Percentiles rank a stretch among this genome's conserved stretches.
phyloP scores from a whole-genome alignment of 1,284 basidiomycete genomes.

The Malassezia furfur region DNA sequence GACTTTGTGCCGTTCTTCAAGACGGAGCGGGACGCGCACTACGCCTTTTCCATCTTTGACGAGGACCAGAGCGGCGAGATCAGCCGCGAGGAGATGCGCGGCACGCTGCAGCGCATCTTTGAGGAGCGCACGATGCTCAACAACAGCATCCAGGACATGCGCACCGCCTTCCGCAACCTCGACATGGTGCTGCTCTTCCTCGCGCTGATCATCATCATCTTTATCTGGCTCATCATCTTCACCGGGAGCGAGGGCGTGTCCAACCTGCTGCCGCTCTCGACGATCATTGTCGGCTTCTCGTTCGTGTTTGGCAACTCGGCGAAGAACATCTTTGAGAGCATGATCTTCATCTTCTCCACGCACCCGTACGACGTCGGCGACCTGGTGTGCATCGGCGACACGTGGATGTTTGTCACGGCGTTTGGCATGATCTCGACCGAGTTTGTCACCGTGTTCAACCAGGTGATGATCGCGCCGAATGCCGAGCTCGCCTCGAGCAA shows the following conservation, averaged over 20 bases:
- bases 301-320: constrained; percentile 65
- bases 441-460: constrained; percentile 66
- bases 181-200: constrained; percentile 54
- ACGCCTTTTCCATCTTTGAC: constrained; percentile 68
- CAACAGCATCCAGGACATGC: constrained; percentile 55
- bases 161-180: constrained; percentile 36
- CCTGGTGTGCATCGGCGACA: constrained; percentile 45
- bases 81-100: constrained; percentile 68
- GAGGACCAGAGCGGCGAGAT: constrained; percentile 76
- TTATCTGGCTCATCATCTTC: constrained; percentile 70
- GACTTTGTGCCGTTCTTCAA: constrained; percentile 61
- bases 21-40: constrained; percentile 61
- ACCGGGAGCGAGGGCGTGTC: constrained; percentile 60
- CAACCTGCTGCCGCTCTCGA: constrained; percentile 71
- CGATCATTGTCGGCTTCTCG: constrained; percentile 55
- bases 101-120: constrained; percentile 72
- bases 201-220: constrained; percentile 59
- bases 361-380: constrained; percentile 48
- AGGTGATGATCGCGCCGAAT: constrained; percentile 71
- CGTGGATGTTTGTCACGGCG: constrained; percentile 48
- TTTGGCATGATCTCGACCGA: constrained; percentile 71
- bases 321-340: constrained; percentile 63
- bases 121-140: constrained; percentile 65
- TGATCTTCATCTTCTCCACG: constrained; percentile 63
- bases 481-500: constrained; percentile 64